These are phyloP conservation scores for Pseudisothecium myosuroides DNA, from an alignment of 225 moss, liverwort and hornwort species.

Conservation along the genomic window DNA sequence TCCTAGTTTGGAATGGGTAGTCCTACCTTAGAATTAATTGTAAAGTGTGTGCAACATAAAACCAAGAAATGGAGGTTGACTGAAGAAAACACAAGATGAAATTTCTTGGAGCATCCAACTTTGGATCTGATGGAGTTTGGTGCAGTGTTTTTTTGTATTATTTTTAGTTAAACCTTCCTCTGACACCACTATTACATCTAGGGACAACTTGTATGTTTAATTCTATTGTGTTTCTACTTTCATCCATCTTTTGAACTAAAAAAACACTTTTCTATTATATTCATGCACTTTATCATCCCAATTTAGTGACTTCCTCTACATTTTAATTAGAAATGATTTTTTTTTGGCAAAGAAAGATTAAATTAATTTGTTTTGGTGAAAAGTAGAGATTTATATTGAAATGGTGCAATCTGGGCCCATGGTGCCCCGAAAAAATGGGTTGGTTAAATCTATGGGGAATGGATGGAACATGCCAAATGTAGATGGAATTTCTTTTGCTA, in stretches of 20 bases:
- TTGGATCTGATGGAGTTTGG: too few relatives aligned
- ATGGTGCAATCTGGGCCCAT: fast-evolving
- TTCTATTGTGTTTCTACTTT: too few relatives aligned
- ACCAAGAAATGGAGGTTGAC: too few relatives aligned
- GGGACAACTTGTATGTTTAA: too few relatives aligned
- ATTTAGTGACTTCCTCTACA: neutral
- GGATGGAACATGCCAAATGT: neutral
- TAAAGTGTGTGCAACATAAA: too few relatives aligned
- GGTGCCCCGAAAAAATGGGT: fast-evolving
- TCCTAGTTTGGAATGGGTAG: too few relatives aligned
- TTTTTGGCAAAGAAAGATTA: neutral
- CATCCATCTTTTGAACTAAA: neutral
- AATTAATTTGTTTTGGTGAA: neutral
- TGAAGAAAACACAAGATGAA: too few relatives aligned
- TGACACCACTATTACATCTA: too few relatives aligned
- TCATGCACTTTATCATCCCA: neutral
- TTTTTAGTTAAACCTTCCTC: too few relatives aligned
- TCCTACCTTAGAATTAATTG: too few relatives aligned
- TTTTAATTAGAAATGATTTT: neutral
- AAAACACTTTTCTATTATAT: neutral
- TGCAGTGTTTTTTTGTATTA: too few relatives aligned
- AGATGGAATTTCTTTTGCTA: fast-evolving
- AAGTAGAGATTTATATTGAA: neutral
- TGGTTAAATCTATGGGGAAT: neutral
- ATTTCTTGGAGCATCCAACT: too few relatives aligned